Evolutionary conservation across 2,329 filamentous ascomycete species (phyloP).

Genomic region (Teratosphaeria destructans): DNA sequence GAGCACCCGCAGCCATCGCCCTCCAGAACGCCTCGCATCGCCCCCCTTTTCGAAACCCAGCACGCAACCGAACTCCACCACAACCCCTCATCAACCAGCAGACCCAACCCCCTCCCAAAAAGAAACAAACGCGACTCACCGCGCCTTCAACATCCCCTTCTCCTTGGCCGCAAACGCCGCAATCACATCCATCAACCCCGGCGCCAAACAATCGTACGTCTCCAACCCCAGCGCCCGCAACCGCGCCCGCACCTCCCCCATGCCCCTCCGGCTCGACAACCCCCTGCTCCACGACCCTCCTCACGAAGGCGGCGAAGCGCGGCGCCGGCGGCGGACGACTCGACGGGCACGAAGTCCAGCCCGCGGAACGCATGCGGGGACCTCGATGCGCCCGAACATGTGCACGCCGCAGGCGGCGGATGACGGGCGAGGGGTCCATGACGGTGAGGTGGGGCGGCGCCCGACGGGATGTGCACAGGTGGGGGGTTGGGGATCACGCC

Average conservation of each 20-base stretch:
- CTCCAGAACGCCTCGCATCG: too few species aligned
- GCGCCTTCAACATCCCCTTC: not conserved
- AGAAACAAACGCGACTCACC: not conserved
- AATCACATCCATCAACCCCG: not conserved
- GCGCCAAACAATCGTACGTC: constrained; percentile 1
- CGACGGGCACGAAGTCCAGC: constrained; percentile 58
- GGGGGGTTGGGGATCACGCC: constrained; percentile 49
- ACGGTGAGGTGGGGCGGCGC: constrained; percentile 48
- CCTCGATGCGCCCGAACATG: constrained; percentile 54
- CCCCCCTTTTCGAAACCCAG: too few species aligned
- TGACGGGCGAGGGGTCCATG: constrained; percentile 46
- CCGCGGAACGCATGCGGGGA: constrained; percentile 57
- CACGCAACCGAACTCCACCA: too few species aligned
- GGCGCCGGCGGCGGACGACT: constrained; percentile 51
- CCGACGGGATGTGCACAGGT: constrained; percentile 47
- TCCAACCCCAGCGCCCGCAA: not conserved
- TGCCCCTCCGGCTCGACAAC: constrained; percentile 41
- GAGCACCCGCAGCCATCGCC: not conserved
- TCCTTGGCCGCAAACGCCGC: constrained; percentile 1
- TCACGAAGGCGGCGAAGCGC: constrained; percentile 60
- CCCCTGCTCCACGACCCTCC: constrained; percentile 58
- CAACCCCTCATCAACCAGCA: too few species aligned
- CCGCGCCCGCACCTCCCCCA: not conserved
- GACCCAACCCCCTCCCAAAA: too few species aligned
- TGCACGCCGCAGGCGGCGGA: constrained; percentile 53